Evolutionary conservation across 495 filamentous ascomycete genomes (phyloP), one percentile per base, ranked within the genome.

Genomic region (Penicillium canariense): DNA sequence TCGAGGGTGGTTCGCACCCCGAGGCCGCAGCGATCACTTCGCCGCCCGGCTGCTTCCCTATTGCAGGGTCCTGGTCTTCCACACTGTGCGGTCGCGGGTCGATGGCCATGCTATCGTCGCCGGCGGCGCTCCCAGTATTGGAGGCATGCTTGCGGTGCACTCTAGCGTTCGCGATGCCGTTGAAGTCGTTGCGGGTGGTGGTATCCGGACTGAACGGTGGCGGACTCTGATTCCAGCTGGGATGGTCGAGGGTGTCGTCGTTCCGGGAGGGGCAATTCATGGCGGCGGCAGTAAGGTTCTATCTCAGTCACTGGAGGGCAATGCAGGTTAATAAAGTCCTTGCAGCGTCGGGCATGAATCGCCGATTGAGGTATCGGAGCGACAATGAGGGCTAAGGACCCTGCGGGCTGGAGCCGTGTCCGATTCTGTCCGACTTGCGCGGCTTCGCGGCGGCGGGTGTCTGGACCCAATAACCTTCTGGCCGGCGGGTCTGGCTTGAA

Each of bases 261-360:
- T 72, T 84, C 51, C 82, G 69, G 12, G 83, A 86, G 25, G 82
- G 83, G 66, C 83, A 82, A 60, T 86, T 87, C 84, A 86, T 87
- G 60, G 50, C 65, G 61, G 46, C 22, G 11, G 9, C 26, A 14
- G 43, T 11, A 11, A 10, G 28, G 11, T 18, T 3, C 25, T 28
- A 26, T 27, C 27, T 31, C 25, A 2, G 25, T 31, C 43, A 20
- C 43, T 31, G 40, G 31, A 20, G 18, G 26, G 20, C 6, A 26
- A 32, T 39, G 46, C 28, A 42, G 23, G 20, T 44, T 44, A 27
- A 40, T 27, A 14, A 40, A 32, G 38, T 35, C 32, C 31, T 54
- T 55, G 46, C 38, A 48, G 43, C 15, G 20, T 56, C 30, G 63
- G 52, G 40, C 25, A 34, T 12, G 32, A 50, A 22, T 54, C 47